A percentile compares a stretch with the other conserved stretches of the same genome.
Conservation (phyloP, 1,284 basidiomycete species). For the Ustilago esculenta region DNA sequence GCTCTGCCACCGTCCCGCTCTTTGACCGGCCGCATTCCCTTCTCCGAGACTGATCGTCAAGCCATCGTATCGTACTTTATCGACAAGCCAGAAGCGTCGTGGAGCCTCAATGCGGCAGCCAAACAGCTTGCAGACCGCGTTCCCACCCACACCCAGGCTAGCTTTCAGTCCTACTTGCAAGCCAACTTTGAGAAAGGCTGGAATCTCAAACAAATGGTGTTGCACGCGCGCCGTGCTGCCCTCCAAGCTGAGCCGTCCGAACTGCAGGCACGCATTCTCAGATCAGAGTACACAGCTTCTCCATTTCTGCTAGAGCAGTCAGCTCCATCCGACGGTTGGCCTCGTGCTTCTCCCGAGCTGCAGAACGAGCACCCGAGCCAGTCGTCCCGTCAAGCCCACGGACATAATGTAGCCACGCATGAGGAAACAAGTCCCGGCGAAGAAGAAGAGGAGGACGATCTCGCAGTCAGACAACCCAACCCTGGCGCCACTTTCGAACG, state of each 20-base stretch:
- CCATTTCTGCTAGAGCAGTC: slow-evolving; percentile 25
- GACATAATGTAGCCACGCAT: neutral
- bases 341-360: slow-evolving; percentile 2
- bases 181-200: slow-evolving; percentile 38
- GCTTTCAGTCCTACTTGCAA: slow-evolving; percentile 50
- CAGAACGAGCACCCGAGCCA: neutral
- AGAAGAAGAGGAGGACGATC: slow-evolving; percentile 17
- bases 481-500: slow-evolving; percentile 8
- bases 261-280: slow-evolving; percentile 31
- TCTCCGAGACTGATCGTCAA: slow-evolving; percentile 28
- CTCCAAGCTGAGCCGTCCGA: slow-evolving; percentile 25
- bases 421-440: neutral
- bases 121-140: slow-evolving; percentile 24
- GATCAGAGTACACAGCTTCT: slow-evolving; percentile 31
- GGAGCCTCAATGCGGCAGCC: slow-evolving; percentile 50
- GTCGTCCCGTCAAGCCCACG: neutral
- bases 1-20: slow-evolving; percentile 1
- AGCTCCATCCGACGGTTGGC: slow-evolving; percentile 33
- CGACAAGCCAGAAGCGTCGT: slow-evolving; percentile 18
- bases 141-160: slow-evolving; percentile 40
- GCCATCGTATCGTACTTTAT: slow-evolving; percentile 42
- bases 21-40: slow-evolving; percentile 33
- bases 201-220: slow-evolving; percentile 29
- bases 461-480: slow-evolving; percentile 22
- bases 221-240: slow-evolving; percentile 11